Percentiles rank a stretch among this genome's conserved stretches.
Conservation (phyloP, 805 yeast species). For the Brettanomyces sp. region DNA sequence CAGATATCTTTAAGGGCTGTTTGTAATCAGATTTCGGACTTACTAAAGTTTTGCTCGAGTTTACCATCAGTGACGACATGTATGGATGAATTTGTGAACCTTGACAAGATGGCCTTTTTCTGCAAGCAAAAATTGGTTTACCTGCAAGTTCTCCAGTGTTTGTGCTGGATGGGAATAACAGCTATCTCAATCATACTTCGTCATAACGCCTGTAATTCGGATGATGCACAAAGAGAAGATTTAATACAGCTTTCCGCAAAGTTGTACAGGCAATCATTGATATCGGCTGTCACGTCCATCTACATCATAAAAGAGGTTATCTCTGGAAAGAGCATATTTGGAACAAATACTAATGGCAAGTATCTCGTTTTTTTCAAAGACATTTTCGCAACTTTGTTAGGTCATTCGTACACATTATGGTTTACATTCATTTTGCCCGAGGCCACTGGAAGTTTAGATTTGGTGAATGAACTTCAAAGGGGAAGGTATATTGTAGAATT, state of each 20-base stretch:
- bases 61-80: no score
- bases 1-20: neutral
- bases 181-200: neutral
- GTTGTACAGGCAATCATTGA: neutral
- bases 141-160: neutral
- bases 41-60: neutral
- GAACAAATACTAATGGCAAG: neutral
- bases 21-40: neutral
- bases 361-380: neutral
- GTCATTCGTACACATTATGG: neutral
- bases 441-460: neutral
- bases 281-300: conserved; percentile 3
- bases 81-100: no score
- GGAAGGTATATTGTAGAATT: no score
- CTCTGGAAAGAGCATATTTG: neutral
- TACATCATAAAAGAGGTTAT: conserved; percentile 4
- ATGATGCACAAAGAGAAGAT: neutral
- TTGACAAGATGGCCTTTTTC: neutral
- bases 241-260: neutral
- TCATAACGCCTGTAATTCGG: no score
- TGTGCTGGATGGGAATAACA: neutral
- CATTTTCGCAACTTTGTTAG: neutral
- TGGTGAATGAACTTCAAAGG: neutral
- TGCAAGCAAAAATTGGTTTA: neutral
- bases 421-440: neutral